These are phyloP conservation scores for Alternaria viburni DNA, from an alignment of 2,329 filamentous ascomycete species.

Conservation along the genomic window DNA sequence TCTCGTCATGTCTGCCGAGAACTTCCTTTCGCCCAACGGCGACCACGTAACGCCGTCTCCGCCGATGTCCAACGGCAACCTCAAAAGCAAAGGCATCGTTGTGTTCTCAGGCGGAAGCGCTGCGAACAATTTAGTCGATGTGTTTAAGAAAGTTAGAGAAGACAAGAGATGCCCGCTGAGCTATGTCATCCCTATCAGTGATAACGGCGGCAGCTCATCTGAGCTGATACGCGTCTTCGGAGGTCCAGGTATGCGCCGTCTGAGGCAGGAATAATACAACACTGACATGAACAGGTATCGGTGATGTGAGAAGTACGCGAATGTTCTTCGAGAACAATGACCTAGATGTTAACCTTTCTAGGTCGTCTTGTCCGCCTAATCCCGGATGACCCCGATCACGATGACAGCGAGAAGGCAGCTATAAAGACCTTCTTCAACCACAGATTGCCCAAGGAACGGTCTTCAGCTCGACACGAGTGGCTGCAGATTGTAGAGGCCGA, in stretches of 20 bases:
- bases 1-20: conserved; percentile 28
- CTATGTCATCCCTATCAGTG: conserved; percentile 93
- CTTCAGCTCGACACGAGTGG: conserved; percentile 77
- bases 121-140: conserved; percentile 92
- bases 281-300: conserved; percentile 57
- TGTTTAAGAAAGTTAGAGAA: conserved; percentile 70
- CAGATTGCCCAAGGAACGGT: conserved; percentile 69
- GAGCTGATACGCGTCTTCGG: conserved; percentile 95
- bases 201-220: conserved; percentile 93
- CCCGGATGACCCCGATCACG: conserved; percentile 65
- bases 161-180: conserved; percentile 72
- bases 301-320: conserved; percentile 73
- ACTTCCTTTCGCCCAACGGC: conserved; percentile 22
- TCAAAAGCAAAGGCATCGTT: conserved; percentile 66
- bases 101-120: conserved; percentile 93
- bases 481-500: conserved; percentile 85
- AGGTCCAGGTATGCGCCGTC: conserved; percentile 71
- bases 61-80: conserved; percentile 29
- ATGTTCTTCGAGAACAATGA: neutral
- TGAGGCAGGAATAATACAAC: neutral
- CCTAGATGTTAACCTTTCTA: conserved; percentile 43
- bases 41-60: conserved; percentile 19
- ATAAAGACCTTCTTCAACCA: conserved; percentile 89
- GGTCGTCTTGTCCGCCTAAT: conserved; percentile 90
- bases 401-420: conserved; percentile 64